Percentiles rank a stretch among this genome's conserved stretches.
Conservation (phyloP, 768 basidiomycete species). For the Phallus indusiatus region DNA sequence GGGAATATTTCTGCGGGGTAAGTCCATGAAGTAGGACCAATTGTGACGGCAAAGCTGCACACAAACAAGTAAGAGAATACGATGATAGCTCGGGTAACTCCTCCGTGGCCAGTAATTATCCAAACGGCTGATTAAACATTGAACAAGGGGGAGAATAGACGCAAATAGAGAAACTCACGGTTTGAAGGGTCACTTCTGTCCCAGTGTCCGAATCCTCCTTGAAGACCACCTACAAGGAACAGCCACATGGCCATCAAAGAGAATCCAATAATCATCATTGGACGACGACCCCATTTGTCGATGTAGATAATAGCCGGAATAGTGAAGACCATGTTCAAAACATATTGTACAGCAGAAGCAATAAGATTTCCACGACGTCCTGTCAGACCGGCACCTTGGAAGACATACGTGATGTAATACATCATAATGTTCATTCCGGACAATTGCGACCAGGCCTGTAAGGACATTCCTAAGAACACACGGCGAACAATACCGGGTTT, state of each 20-base stretch:
- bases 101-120: constrained; percentile 48
- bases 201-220: constrained; percentile 60
- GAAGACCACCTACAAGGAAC: constrained; percentile 68
- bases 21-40: constrained; percentile 59
- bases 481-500: constrained; percentile 60
- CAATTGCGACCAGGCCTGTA: constrained; percentile 77
- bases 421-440: constrained; percentile 80
- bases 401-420: constrained; percentile 62
- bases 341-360: constrained; percentile 56
- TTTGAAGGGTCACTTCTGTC: constrained; percentile 29
- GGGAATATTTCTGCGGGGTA: constrained; percentile 69
- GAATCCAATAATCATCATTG: constrained; percentile 59
- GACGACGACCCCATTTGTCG: constrained; percentile 72
- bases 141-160: constrained; percentile 10
- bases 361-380: constrained; percentile 67
- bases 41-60: constrained; percentile 60
- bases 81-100: constrained; percentile 60
- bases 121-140: constrained; percentile 28
- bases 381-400: constrained; percentile 68
- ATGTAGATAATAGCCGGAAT: constrained; percentile 52
- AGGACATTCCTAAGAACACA: constrained; percentile 55
- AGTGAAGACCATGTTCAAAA: constrained; percentile 32
- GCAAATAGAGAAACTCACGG: constrained; percentile 21
- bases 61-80: constrained; percentile 73
- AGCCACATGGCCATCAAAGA: constrained; percentile 69